Evolutionary conservation across 768 basidiomycete genomes (phyloP).

Genomic region (Phlebiopsis gigantea): DNA sequence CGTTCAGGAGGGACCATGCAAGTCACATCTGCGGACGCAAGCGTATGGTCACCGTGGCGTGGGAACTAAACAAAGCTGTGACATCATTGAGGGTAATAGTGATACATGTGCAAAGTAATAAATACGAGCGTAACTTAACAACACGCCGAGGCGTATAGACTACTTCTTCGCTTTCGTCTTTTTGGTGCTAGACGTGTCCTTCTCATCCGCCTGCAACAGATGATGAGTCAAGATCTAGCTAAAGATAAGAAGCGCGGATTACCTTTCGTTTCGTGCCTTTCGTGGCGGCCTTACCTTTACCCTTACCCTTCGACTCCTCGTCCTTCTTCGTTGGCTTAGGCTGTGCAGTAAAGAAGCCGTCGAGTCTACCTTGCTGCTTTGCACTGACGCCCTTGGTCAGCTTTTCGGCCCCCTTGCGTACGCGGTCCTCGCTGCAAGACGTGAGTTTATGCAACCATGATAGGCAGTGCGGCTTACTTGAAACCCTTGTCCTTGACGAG

Average conservation of each 20-base stretch:
- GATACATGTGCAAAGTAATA: not conserved
- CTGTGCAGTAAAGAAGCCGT: constrained; percentile 88
- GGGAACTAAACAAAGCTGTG: no score
- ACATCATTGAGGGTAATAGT: not conserved
- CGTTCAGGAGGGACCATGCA: no score
- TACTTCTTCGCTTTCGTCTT: constrained; percentile 39
- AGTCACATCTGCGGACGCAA: no score
- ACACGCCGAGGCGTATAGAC: not conserved
- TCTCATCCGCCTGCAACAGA: constrained; percentile 21
- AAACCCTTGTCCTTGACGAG: constrained; percentile 94
- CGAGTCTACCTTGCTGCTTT: constrained; percentile 95
- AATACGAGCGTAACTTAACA: not conserved
- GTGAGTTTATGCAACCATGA: not conserved
- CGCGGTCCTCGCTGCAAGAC: constrained; percentile 80
- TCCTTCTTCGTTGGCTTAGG: constrained; percentile 47
- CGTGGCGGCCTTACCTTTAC: constrained; percentile 28
- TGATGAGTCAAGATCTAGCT: not conserved
- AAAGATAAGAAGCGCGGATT: not conserved
- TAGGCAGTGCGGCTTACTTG: constrained; percentile 53
- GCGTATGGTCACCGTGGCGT: no score
- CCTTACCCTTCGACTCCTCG: constrained; percentile 35
- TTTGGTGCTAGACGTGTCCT: constrained; percentile 31
- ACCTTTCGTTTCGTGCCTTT: constrained; percentile 53
- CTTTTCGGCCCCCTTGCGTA: constrained; percentile 93
- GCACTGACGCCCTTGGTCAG: constrained; percentile 78